Base-by-base conservation (phyloP, 2,329 filamentous ascomycete species). In the Cytospora chrysosperma region DNA sequence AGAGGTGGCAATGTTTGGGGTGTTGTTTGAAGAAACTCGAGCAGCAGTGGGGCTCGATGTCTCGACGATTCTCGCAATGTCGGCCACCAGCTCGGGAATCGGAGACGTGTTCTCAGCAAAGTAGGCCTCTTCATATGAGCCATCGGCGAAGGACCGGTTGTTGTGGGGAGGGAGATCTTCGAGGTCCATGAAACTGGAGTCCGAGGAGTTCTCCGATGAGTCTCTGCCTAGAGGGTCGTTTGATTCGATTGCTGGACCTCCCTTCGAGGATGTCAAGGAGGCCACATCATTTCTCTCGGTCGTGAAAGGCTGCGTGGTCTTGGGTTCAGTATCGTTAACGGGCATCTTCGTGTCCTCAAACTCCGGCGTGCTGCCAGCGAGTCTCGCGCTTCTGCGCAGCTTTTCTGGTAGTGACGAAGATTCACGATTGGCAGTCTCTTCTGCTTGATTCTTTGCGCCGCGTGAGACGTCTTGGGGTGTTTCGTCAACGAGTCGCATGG, bases 31-130 rank as follows among this genome's bases (percentile, higher is more conserved):
- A 1, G 12, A 13, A 13, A 6, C 1, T 27, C 13, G 10, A 12
- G 3, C 24, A 1, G 59, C 51, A 2, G 50, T 15, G 2, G 59
- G 51, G 4, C 59, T 61, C 17, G 40, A 55, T n/a, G 43, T 47
- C 2, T 21, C n/a, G 21, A 61, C 19, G 17, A 61, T 61, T 19
- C 13, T 55, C n/a, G 53, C 59, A 4, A 61, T 61, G 24, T 61
- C 59, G 21, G 59, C 59, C 17, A 61, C 9, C 19, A 61, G n/a
- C 27, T 50, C 59, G 27, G 59, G 59, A 5, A 61, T 61, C 3
- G 52, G 59, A 12, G 52, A 28, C 1, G 57, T 59, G 9, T 40
- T n/a, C 24, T 52, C 32, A 3, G 17, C 5, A n/a, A n/a, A 3
- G 2, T n/a, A 24, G 19, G 15, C 1, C 8, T 19, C 10, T 2